Base-by-base conservation (phyloP, 1,284 basidiomycete species). In the Mrakiaceae sp. region DNA sequence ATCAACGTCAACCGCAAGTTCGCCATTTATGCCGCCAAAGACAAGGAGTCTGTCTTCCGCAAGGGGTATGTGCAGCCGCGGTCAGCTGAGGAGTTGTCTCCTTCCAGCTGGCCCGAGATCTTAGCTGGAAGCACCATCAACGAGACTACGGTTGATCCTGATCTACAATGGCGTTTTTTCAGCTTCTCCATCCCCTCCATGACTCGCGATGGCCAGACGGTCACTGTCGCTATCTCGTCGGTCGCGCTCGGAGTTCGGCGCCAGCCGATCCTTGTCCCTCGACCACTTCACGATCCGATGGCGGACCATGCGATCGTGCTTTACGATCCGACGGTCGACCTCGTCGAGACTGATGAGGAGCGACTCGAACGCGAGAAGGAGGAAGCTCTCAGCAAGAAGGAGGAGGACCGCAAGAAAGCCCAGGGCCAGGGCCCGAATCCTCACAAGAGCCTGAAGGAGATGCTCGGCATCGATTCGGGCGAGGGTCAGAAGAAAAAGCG, bases 251-350 rank as follows among this genome's bases (percentile, higher is more conserved):
- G 95, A 47, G 87, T 90, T 62, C 84, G 95, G 6, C 87, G 90
- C 1, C 84, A 86, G 66, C 82, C 87, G 0, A 88, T 86, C 69
- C 80, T 98, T 64, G 84, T 90, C 56, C 96, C 95, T 5, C 82
- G 95, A 10, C 95, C 95, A 2, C 78, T 98, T 12, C 88, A 95
- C 72, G 93, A 99, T 74, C 96, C 94, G 0, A 95, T 99, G 89
- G 86, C 88, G 63, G 94, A 98, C 72, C 93, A 96, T 74, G 93
- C 96, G 0, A 95, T 99, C 68, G 96, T 99, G 0, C 79, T 98
- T 4, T 99, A 92, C 74, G 95, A 99, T 72, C 95, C 95, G 0
- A 98, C 95, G 0, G 85, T 96, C 57, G 94, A 99, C 73, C 87
- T 89, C 72, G 79, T 86, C 70, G 92, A 95, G 71, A 90, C 88